Conservation (phyloP, 192 early-diverging fungal species). For the Pilobolus umbonatus region DNA sequence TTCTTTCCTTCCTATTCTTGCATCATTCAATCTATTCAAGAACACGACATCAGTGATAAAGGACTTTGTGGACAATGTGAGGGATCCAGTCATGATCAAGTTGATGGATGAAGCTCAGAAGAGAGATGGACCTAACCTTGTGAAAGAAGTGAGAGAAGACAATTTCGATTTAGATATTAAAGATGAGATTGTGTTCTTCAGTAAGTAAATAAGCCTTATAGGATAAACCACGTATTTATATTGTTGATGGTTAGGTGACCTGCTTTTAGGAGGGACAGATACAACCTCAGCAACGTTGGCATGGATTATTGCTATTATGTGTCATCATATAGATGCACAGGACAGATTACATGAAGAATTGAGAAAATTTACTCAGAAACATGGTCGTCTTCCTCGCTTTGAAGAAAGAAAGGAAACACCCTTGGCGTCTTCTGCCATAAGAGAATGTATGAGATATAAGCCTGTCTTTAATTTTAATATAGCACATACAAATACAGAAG, state of each 20-base stretch:
- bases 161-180: neutral
- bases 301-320: neutral
- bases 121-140: neutral
- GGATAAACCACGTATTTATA: neutral
- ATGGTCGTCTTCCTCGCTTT: neutral
- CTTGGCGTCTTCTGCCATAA: neutral
- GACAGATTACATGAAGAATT: neutral
- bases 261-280: neutral
- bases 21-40: neutral
- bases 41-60: neutral
- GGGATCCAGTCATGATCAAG: neutral
- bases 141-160: neutral
- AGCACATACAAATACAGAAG: neutral
- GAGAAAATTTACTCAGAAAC: neutral
- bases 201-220: neutral
- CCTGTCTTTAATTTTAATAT: neutral
- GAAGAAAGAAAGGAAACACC: neutral
- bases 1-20: conserved; percentile 4
- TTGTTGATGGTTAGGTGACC: neutral
- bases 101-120: neutral
- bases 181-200: neutral
- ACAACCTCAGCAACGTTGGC: neutral
- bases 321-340: neutral
- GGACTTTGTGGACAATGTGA: neutral
- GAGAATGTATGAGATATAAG: neutral